These are phyloP conservation scores for Trichosporon sp. DNA, from an alignment of 1,284 basidiomycete genomes.

Conservation along the genomic window DNA sequence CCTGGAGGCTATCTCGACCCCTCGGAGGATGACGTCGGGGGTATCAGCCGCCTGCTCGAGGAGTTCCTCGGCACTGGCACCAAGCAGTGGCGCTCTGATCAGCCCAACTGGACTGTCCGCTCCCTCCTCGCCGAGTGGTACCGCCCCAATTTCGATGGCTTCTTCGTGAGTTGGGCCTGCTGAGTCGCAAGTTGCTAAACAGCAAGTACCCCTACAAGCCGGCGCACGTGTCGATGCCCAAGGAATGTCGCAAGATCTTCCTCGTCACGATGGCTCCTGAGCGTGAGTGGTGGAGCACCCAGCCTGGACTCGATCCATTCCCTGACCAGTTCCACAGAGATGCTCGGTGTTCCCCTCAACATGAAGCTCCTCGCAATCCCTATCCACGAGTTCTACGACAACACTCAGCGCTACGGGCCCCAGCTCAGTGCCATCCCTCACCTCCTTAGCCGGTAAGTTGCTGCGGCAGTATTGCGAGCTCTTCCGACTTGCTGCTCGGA, in stretches of 20 bases:
- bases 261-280: constrained; percentile 90
- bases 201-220: constrained; percentile 91
- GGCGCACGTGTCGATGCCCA: constrained; percentile 93
- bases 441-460: constrained; percentile 74
- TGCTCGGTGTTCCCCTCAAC: constrained; percentile 93
- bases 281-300: constrained; percentile 54
- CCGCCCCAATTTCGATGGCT: constrained; percentile 95
- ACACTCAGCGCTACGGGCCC: constrained; percentile 88
- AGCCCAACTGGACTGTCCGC: constrained; percentile 73
- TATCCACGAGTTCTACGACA: constrained; percentile 94
- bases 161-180: constrained; percentile 68
- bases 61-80: constrained; percentile 68
- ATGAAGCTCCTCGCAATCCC: constrained; percentile 97
- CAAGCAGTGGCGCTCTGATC: constrained; percentile 53
- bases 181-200: neutral
- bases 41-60: constrained; percentile 80
- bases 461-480: neutral
- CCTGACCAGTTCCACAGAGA: constrained; percentile 57
- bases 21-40: constrained; percentile 85
- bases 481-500: no score
- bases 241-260: constrained; percentile 96
- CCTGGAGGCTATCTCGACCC: constrained; percentile 98
- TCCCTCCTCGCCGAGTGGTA: constrained; percentile 96
- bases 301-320: neutral
- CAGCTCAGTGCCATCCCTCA: constrained; percentile 93